phyloP scores from a whole-genome alignment of 2,329 filamentous ascomycete species.

The Penicillium sp. region DNA sequence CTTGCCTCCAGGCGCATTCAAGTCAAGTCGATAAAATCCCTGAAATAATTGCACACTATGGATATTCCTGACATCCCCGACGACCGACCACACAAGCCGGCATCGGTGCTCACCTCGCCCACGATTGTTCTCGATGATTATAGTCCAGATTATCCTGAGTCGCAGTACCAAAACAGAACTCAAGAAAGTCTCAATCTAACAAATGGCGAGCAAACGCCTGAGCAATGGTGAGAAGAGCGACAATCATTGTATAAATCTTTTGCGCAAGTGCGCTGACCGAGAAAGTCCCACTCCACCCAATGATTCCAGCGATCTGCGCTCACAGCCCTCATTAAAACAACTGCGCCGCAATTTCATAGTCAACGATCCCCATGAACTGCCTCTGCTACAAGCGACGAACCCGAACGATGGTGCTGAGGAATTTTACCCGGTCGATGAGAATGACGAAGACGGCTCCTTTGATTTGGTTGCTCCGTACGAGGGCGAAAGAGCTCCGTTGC shows the following conservation, averaged over 20 bases:
- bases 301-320: slow-evolving; percentile 5
- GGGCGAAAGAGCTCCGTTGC: slow-evolving; percentile 25
- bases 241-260: background rate
- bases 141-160: background rate
- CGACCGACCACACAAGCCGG: slow-evolving; percentile 13
- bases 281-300: slow-evolving; percentile 8
- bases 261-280: background rate
- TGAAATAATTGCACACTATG: slow-evolving; percentile 7
- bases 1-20: background rate
- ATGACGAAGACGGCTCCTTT: slow-evolving; percentile 31
- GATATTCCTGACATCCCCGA: slow-evolving; percentile 19
- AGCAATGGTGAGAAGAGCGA: slow-evolving; percentile 4
- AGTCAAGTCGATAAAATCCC: background rate
- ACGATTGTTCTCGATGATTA: slow-evolving; percentile 14
- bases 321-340: slow-evolving; percentile 19
- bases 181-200: background rate
- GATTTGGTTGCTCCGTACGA: slow-evolving; percentile 37
- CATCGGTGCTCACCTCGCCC: slow-evolving; percentile 12
- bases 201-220: background rate
- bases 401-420: slow-evolving; percentile 25
- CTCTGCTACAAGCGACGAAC: slow-evolving; percentile 28
- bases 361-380: slow-evolving; percentile 19
- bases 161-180: background rate
- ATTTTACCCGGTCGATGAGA: slow-evolving; percentile 32
- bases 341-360: slow-evolving; percentile 24